Conservation (phyloP, 495 filamentous ascomycete genomes). For the Penicillium soppii region DNA sequence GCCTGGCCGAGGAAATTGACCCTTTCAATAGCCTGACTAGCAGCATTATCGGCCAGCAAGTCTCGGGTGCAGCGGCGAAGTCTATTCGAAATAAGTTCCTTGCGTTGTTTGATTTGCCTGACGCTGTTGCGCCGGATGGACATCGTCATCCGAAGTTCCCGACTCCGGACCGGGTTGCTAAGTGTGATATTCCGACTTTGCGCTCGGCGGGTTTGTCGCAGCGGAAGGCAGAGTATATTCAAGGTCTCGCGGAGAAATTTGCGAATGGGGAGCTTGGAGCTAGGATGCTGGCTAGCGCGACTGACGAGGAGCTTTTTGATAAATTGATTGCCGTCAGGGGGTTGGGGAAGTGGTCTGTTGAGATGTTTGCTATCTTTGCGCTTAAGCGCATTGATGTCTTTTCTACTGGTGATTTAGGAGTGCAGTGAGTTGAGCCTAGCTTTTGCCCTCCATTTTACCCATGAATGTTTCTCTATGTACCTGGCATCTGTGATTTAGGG, state of each 20-base stretch:
- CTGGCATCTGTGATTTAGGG: not conserved
- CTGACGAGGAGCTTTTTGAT: slow-evolving; percentile 82
- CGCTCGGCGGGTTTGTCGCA: slow-evolving; percentile 84
- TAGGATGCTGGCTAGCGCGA: slow-evolving; percentile 68
- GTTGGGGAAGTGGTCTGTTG: slow-evolving; percentile 85
- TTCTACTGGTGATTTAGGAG: slow-evolving; percentile 86
- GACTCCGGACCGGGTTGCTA: slow-evolving; percentile 67
- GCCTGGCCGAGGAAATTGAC: slow-evolving; percentile 78
- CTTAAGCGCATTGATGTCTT: slow-evolving; percentile 94
- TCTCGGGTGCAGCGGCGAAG: slow-evolving; percentile 85
- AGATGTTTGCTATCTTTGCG: slow-evolving; percentile 95
- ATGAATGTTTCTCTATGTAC: not conserved
- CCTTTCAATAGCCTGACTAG: slow-evolving; percentile 80
- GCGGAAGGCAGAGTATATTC: slow-evolving; percentile 92
- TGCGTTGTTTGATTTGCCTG: slow-evolving; percentile 59
- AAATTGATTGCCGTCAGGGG: slow-evolving; percentile 83
- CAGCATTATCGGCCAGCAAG: slow-evolving; percentile 94
- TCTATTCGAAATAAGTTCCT: slow-evolving; percentile 87
- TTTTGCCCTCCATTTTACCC: not conserved
- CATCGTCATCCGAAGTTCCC: slow-evolving; percentile 58
- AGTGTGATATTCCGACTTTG: slow-evolving; percentile 58
- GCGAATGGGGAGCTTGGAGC: slow-evolving; percentile 68
- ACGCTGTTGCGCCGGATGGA: slow-evolving; percentile 13
- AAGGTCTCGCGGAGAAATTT: slow-evolving; percentile 82
- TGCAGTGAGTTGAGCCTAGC: slow-evolving; percentile 61